Evolutionary conservation across 2,329 filamentous ascomycete species (phyloP).

Genomic region (Apiospora malaysiana): DNA sequence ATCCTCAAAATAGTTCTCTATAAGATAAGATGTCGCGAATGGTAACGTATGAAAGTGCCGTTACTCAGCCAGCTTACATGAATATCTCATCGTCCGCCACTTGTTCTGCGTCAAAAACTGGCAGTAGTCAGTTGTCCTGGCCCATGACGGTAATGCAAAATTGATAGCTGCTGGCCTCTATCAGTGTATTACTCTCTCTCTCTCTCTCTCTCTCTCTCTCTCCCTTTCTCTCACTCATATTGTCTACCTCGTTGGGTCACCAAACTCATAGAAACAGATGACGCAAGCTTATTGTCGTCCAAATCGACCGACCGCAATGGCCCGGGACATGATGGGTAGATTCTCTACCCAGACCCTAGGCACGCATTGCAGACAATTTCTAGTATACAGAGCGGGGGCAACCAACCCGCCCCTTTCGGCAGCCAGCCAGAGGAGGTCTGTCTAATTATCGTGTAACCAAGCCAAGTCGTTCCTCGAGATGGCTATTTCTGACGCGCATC

Average conservation of each 20-base stretch:
- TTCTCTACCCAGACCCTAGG: neutral
- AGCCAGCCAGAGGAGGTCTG: neutral
- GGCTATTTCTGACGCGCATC: slow-evolving; percentile 1
- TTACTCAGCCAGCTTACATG: no score
- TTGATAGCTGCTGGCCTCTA: neutral
- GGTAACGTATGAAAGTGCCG: no score
- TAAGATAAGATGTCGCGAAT: neutral
- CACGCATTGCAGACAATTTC: neutral
- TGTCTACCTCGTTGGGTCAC: neutral
- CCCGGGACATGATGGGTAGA: neutral
- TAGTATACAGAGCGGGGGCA: neutral
- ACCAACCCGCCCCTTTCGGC: neutral
- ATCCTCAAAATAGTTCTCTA: neutral
- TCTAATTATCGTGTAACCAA: slow-evolving; percentile 13
- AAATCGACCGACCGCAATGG: neutral
- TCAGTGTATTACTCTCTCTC: slow-evolving; percentile 11
- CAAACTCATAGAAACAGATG: neutral
- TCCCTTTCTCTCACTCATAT: no score
- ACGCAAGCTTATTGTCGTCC: slow-evolving; percentile 1
- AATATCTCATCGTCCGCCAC: no score
- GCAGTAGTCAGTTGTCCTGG: neutral
- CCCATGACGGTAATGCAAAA: neutral
- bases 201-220: no score
- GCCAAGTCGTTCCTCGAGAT: neutral
- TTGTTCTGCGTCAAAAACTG: neutral